Conservation (phyloP, 768 basidiomycete species). For the Sistotremastrum suecicum region DNA sequence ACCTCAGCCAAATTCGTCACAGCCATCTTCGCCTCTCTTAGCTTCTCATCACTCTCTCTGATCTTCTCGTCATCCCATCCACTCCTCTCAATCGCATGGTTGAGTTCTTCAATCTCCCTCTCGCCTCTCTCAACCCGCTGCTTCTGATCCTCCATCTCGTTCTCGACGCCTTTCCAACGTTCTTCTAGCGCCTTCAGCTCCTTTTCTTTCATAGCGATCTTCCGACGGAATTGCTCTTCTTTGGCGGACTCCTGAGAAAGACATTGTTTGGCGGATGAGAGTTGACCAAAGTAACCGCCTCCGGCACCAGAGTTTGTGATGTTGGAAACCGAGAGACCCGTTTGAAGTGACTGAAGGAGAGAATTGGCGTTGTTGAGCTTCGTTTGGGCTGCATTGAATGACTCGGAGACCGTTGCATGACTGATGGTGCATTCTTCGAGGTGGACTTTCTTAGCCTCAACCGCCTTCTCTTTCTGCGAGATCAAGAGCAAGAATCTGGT, state of each 20-base stretch:
- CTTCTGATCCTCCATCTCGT: conserved; percentile 66
- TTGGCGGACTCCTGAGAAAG: conserved; percentile 69
- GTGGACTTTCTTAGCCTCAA: conserved; percentile 45
- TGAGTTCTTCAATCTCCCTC: conserved; percentile 41
- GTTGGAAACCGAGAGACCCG: conserved; percentile 68
- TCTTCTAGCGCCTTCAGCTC: conserved; percentile 65
- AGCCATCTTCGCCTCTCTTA: conserved; percentile 36
- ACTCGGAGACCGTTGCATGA: conserved; percentile 52
- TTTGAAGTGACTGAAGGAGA: conserved; percentile 88
- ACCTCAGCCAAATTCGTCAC: conserved; percentile 55
- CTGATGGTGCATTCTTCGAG: conserved; percentile 39
- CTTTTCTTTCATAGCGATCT: conserved; percentile 61
- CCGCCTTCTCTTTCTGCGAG: conserved; percentile 38
- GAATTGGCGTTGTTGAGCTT: conserved; percentile 69
- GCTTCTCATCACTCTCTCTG: conserved; percentile 33
- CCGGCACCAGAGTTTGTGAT: conserved; percentile 50
- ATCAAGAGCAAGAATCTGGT: neutral
- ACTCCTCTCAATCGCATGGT: conserved; percentile 36
- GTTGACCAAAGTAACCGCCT: conserved; percentile 96
- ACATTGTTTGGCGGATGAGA: conserved; percentile 69
- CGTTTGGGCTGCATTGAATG: conserved; percentile 44
- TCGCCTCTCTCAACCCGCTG: conserved; percentile 50
- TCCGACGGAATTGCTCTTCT: conserved; percentile 67
- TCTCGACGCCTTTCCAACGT: conserved; percentile 70
- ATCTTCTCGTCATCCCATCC: conserved; percentile 76